Base-by-base conservation (phyloP, 441 rosid genomes). In the Corymbia calophylla region DNA sequence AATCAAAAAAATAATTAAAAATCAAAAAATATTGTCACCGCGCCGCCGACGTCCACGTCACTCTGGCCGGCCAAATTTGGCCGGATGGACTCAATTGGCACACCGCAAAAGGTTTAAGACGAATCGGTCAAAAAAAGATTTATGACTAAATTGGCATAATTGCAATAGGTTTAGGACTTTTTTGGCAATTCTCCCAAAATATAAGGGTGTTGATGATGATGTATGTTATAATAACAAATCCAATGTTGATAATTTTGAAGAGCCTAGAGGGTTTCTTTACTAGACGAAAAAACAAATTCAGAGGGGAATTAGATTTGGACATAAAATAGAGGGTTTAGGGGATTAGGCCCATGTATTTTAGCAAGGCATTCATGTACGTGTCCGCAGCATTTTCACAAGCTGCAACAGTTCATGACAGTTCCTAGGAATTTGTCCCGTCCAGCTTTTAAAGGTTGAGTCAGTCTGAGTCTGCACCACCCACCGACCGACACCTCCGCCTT, bases 301-400 rank as follows among this genome's bases (percentile, higher is more conserved):
- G 21, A 39, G 25, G 1, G 13, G 29, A 35, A 12, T 1, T 68
- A 17, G 23, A 19, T 2, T 68, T 31, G 12, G 44, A 68, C 10
- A 4, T 39, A 39, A 39, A 39, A 39, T 39, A 39, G 29, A 29
- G 70, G 0, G 32, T 64, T 2, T 6, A 16, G 47, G 39, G 0
- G 19, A 19, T 35, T 39, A 5, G 27, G 18, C 81, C 81, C 4
- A 5, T 10, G 15, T 0, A n/a, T n/a, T 70, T 27, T 1, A 14
- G 25, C 13, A 1, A 19, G 19, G 19, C 48, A 8, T 70, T 70
- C 25, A 21, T 19, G 48, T 35, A 5, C 27, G 10, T 0, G 8
- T 5, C 48, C 19, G 4, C 81, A 32, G 51, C 51, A 39, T 39
- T 23, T 39, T 73, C 84, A 73, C 51, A 0, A 25, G 81, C 47